phyloP scores from a whole-genome alignment of 2,329 filamentous ascomycete species.

The Juglanconis oblonga region DNA sequence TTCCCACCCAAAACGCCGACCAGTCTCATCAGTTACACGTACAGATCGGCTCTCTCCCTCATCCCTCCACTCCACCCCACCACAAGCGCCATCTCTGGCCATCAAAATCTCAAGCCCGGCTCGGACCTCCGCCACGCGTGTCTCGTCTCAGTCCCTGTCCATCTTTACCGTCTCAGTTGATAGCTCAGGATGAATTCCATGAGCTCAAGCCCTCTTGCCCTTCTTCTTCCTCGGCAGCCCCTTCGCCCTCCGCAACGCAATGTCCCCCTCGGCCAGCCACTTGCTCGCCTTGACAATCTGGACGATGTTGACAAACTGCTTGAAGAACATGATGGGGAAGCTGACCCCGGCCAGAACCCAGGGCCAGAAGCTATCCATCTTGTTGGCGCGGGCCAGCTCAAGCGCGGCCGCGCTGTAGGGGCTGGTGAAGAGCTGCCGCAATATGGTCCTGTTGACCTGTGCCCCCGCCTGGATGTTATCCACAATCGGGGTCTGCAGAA shows the following conservation, averaged over 20 bases:
- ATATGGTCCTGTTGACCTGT: slow-evolving; percentile 66
- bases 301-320: slow-evolving; percentile 91
- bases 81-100: no score
- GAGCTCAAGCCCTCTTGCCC: slow-evolving; percentile 15
- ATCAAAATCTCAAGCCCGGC: no score
- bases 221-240: slow-evolving; percentile 50
- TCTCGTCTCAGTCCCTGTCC: no score
- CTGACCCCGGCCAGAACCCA: slow-evolving; percentile 81
- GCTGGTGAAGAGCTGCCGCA: slow-evolving; percentile 76
- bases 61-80: not conserved
- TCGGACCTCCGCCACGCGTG: no score
- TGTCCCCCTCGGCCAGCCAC: slow-evolving; percentile 91
- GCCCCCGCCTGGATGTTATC: slow-evolving; percentile 62
- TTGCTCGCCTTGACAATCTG: slow-evolving; percentile 91
- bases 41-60: not conserved
- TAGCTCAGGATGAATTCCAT: not conserved
- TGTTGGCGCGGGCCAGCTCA: slow-evolving; percentile 90
- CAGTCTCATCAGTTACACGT: not conserved
- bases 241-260: slow-evolving; percentile 56
- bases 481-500: slow-evolving; percentile 56
- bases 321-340: slow-evolving; percentile 82
- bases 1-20: not conserved
- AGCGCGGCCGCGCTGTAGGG: slow-evolving; percentile 91
- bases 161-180: no score
- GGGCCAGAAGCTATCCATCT: slow-evolving; percentile 62